Evolutionary conservation across 1,139 yeast species (phyloP).

Genomic region (Meyerozyma athensensis): DNA sequence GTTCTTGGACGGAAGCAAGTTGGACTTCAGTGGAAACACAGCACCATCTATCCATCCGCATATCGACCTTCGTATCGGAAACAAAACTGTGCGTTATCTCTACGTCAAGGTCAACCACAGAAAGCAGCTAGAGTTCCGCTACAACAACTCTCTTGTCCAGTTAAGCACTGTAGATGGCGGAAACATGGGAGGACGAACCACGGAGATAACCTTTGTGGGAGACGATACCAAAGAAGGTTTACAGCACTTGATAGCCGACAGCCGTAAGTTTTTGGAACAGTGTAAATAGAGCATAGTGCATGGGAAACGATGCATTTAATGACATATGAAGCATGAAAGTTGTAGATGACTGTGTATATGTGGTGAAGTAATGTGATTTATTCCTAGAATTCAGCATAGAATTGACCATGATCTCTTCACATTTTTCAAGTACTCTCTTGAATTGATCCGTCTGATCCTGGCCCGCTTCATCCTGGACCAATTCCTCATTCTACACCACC

Average conservation of each 20-base stretch:
- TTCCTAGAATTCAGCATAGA: no score
- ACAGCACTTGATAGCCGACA: constrained; percentile 24
- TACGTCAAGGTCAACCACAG: constrained; percentile 40
- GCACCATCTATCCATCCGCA: constrained; percentile 32
- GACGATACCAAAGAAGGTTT: constrained; percentile 25
- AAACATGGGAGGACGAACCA: constrained; percentile 45
- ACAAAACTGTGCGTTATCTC: constrained; percentile 33
- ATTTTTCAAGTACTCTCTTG: no score
- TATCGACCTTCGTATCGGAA: constrained; percentile 35
- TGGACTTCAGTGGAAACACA: constrained; percentile 37
- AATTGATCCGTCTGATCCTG: no score
- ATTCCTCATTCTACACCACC: background rate
- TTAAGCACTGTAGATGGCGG: constrained; percentile 54
- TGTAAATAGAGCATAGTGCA: background rate
- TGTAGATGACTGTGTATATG: no score
- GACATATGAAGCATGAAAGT: no score
- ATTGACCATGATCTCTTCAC: no score
- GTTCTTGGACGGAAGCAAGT: constrained; percentile 33
- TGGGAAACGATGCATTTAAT: no score
- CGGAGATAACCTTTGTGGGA: constrained; percentile 46
- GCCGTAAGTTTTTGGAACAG: constrained; percentile 10
- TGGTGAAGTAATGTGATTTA: no score
- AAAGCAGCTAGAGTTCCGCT: constrained; percentile 41
- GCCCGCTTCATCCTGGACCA: no score
- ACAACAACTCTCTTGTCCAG: constrained; percentile 33